Evolutionary conservation across 164 flowering plant species (phyloP), one percentile per base, ranked within the genome.

Genomic region (Piper betle): DNA sequence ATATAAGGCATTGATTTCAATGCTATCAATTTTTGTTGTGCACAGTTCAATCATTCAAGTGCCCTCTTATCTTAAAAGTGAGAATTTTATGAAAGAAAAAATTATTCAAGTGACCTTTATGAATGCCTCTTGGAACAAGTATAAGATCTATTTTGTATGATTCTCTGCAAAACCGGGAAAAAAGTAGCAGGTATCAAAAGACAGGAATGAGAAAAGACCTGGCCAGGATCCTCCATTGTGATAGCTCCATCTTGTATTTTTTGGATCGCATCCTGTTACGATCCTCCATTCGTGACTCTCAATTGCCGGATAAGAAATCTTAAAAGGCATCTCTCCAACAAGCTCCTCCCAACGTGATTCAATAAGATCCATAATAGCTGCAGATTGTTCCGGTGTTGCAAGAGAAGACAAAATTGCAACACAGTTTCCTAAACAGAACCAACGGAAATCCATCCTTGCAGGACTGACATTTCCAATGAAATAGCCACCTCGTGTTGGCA

Each of bases 251-350:
- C 74, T 59, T 13, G 77, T 71, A 68, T 74, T 74, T 64, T 74
- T 74, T 38, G 77, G 74, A 61, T 74, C 77, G 53, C 74, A 71
- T 37, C 77, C 74, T 9, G 77, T 74, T 52, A 71, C 65, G 20
- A 71, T 74, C 18, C 70, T 62, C 77, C 77, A 74, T 7, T 74
- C 77, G 62, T 71, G 77, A 68, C 71, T 74, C 53, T 74, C 77
- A 48, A 74, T 64, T 54, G 77, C 74, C 2, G 77, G 77, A 52
- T 70, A 73, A 58, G 65, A 55, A 37, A 73, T 62, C 59, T 74
- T 74, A 10, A 73, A 18, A 11, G 77, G 77, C 77, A 74, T 74
- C 67, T 74, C 77, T 59, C 77, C 77, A 37, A 74, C 72, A 48
- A 74, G 53, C 67, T 74, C 77, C 33, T 74, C 72, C 77, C 78